Evolutionary conservation across 768 basidiomycete genomes (phyloP).

Genomic region (Hemileccinum impolitum): DNA sequence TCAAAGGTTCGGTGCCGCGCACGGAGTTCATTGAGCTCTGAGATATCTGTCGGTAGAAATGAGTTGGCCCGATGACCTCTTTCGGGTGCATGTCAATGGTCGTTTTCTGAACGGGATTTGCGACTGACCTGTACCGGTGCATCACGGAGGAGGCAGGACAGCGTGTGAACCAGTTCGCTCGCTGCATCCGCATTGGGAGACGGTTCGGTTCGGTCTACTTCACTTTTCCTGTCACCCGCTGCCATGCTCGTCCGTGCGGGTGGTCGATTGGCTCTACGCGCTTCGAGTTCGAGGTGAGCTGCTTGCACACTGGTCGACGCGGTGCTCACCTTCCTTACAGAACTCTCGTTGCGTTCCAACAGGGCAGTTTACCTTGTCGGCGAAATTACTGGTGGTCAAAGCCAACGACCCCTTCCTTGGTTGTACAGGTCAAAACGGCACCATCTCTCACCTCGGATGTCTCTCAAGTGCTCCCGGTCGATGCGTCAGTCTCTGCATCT

Average conservation of each 20-base stretch:
- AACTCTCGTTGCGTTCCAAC: slow-evolving; percentile 7
- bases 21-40: slow-evolving; percentile 68
- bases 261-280: slow-evolving; percentile 23
- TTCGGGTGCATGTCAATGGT: slow-evolving; percentile 10
- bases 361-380: slow-evolving; percentile 4
- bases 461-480: slow-evolving; percentile 5
- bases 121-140: slow-evolving; percentile 27
- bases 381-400: slow-evolving; percentile 35
- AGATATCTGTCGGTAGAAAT: slow-evolving; percentile 50
- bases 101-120: neutral
- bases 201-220: slow-evolving; percentile 15
- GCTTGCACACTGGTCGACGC: neutral
- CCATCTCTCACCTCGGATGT: too few species aligned
- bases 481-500: slow-evolving; percentile 10
- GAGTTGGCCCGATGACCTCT: slow-evolving; percentile 50
- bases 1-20: slow-evolving; percentile 82
- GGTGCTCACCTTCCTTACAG: slow-evolving; percentile 19
- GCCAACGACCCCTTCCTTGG: too few species aligned
- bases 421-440: too few species aligned
- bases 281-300: slow-evolving; percentile 20
- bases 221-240: slow-evolving; percentile 3
- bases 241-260: slow-evolving; percentile 25
- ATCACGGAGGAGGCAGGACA: slow-evolving; percentile 4
- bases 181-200: too few species aligned
- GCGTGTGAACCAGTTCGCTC: slow-evolving; percentile 20